These are phyloP conservation scores for Pugionium dolabratum DNA, from an alignment of 345 rosid species.

Conservation along the genomic window DNA sequence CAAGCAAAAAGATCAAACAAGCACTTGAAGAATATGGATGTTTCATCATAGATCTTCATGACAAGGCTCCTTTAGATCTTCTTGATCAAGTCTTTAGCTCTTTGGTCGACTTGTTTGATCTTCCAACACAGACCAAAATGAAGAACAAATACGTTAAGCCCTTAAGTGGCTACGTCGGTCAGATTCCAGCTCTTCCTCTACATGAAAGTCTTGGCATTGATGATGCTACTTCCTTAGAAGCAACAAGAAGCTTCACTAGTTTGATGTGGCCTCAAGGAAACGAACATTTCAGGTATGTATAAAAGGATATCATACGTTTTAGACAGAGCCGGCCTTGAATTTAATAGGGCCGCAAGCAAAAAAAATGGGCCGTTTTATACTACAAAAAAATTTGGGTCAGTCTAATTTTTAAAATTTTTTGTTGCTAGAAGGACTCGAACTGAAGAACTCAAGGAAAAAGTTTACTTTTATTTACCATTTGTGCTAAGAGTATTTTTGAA, in stretches of 20 bases:
- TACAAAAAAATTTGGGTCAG: too few species aligned
- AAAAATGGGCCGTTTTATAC: too few species aligned
- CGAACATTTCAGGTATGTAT: neutral
- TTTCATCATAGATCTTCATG: constrained; percentile 40
- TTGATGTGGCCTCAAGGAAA: constrained; percentile 38
- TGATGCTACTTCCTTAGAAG: constrained; percentile 39
- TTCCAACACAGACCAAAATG: constrained; percentile 40
- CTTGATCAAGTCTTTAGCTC: constrained; percentile 37
- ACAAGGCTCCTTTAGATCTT: constrained; percentile 36
- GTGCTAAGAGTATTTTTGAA: too few species aligned
- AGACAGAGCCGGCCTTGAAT: too few species aligned
- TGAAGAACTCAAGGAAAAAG: too few species aligned
- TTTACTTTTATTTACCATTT: too few species aligned
- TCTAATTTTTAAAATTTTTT: too few species aligned
- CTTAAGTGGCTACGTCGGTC: constrained; percentile 43
- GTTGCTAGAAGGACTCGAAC: too few species aligned
- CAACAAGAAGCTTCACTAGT: constrained; percentile 43
- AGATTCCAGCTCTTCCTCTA: constrained; percentile 42
- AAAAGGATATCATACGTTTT: too few species aligned
- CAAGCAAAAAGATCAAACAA: constrained; percentile 22
- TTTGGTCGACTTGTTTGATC: constrained; percentile 34
- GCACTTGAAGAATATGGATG: constrained; percentile 39
- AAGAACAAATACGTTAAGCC: constrained; percentile 49
- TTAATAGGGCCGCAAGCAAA: too few species aligned
- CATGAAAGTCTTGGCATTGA: constrained; percentile 54